Base-by-base conservation (phyloP, 1,284 basidiomycete species). In the Pseudozyma tsukubaensis region DNA sequence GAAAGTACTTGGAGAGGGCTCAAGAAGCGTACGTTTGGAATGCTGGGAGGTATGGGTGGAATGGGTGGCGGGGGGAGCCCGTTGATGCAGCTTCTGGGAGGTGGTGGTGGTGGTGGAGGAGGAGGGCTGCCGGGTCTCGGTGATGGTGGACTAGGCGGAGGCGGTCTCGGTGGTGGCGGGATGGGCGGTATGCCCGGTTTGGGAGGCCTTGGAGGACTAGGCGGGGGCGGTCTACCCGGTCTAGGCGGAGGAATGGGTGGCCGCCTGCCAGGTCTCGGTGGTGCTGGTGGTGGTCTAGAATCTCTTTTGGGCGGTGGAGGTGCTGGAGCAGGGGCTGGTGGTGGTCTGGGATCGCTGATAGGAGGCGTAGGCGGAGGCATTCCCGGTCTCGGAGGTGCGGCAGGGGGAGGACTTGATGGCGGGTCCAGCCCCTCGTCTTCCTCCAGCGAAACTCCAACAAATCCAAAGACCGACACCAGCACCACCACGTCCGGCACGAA, bases 1-100 rank as follows among this genome's bases (percentile, higher is more conserved):
- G 6, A 29, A 6, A 29, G 6, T 6, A 29, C 24, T 6, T 29
- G 24, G 24, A 29, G 24, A 3, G 24, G 42, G n/a, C 12, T 43
- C 16, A 43, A 43, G 42, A 43, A 43, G 42, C 42, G 42, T 1
- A 43, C 42, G 16, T 43, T 59, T 36, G 58, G 42, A 1, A 45
- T 47, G 24, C 36, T 56, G 34, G 39, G 32, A n/a, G 53, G 45
- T 3, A 32, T 61, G 52, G 52, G 58, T 14, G 35, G 58, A 9
- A 24, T 50, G 1, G 57, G 57, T 1, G 49, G 42, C 1, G 56
- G 56, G 3, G 55, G 37, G 1, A n/a, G 24, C 24, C 24, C 6
- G 24, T 29, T 29, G 24, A 29, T 29, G 24, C 24, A 29, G 24
- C 24, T 29, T 6, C 6, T 44, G 18, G 24, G 40, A 11, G 57